Base-by-base conservation (phyloP, 2,329 filamentous ascomycete genomes). In the Trichoderma oligosporum region DNA sequence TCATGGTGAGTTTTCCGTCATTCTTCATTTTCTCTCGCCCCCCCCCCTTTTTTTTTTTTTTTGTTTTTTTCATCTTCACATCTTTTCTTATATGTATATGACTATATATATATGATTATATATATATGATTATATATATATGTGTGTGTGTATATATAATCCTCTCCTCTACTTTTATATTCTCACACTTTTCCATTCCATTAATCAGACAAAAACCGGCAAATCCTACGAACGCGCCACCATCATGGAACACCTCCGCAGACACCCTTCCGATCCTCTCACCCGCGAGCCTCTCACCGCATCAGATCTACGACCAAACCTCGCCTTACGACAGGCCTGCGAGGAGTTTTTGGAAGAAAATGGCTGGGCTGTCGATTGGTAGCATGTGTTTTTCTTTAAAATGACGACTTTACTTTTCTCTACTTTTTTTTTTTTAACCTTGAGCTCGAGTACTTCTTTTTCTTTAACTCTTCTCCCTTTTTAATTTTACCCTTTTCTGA, bases 361-460 rank as follows among this genome's bases (percentile, higher is more conserved):
- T 66, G 92, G 91, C 8, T 96, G 94, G 89, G 91, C 91, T 1
- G 91, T 89, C 36, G 92, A 97, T 70, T 97, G 89, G 87, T 96
- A 76, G 62, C 22, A 9, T 11, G 4, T 33, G 16, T 20, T 7
- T 33, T 25, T 33, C 7, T 29, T 22, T 27, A n/a, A n/a, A n/a
- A n/a, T n/a, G n/a, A n/a, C n/a, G n/a, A n/a, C n/a, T n/a, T 16
- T 25, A 20, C 12, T 39, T 27, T 27, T 25, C 7, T 25, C 27
- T n/a, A 7, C 20, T 12, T 22, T 7, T 12, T n/a, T 18, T 27
- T 27, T 20, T 33, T 33, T 25, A 14, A 25, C 42, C 16, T 16
- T 18, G n/a, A 39, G 36, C 36, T n/a, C n/a, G 38, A 41, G n/a
- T 54, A 11, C 24, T 24, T 35, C 22, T 35, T 36, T 12, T 18